Evolutionary conservation across 305 asterid genomes (phyloP).

Genomic region (Fraxinus albicans): DNA sequence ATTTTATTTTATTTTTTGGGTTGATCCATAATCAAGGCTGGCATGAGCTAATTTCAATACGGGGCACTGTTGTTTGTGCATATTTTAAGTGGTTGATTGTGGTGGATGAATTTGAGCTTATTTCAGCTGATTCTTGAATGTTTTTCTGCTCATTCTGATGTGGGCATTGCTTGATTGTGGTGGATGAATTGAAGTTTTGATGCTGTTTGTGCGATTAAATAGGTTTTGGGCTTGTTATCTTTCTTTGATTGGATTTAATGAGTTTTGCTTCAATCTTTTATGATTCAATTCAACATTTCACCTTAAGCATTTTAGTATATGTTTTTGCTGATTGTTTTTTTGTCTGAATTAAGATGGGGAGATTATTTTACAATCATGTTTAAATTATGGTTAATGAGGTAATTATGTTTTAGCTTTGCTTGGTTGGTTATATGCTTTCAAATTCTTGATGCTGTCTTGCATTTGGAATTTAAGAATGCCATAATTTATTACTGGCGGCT

Average conservation of each 20-base stretch:
- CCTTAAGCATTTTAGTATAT: slow-evolving; percentile 21
- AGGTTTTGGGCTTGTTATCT: slow-evolving; percentile 32
- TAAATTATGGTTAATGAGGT: slow-evolving; percentile 1
- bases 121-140: slow-evolving; percentile 44
- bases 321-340: neutral
- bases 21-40: slow-evolving; percentile 49
- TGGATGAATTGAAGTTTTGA: slow-evolving; percentile 32
- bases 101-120: neutral
- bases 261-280: slow-evolving; percentile 16
- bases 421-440: slow-evolving; percentile 19
- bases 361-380: neutral
- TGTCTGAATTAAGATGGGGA: neutral
- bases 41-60: slow-evolving; percentile 40
- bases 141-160: slow-evolving; percentile 26
- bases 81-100: neutral
- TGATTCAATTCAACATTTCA: slow-evolving; percentile 28
- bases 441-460: neutral
- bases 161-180: slow-evolving; percentile 31
- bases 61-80: slow-evolving; percentile 31
- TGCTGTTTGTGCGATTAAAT: slow-evolving; percentile 24
- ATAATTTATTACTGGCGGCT: neutral
- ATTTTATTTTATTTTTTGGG: slow-evolving; percentile 1
- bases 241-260: slow-evolving; percentile 24
- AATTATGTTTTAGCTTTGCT: slow-evolving; percentile 19
- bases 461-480: slow-evolving; percentile 3